phyloP scores from a whole-genome alignment of 1,284 basidiomycete genomes.

The Exobasidium cylindrosporum region DNA sequence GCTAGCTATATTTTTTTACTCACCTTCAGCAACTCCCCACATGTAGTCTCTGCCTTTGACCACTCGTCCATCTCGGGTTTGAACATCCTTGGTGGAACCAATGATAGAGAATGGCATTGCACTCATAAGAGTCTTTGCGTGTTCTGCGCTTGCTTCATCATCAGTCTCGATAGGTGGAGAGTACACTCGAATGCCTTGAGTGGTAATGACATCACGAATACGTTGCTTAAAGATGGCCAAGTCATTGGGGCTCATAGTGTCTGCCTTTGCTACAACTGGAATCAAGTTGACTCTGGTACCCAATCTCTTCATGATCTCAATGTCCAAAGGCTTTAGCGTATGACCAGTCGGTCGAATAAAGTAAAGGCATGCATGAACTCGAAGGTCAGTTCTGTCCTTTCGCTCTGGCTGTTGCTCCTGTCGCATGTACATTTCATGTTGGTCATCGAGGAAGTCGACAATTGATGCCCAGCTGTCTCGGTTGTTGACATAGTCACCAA shows the following conservation, averaged over 20 bases:
- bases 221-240: conserved; percentile 84
- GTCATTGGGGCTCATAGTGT: conserved; percentile 91
- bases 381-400: conserved; percentile 84
- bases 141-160: conserved; percentile 82
- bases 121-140: conserved; percentile 73
- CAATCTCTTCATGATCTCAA: conserved; percentile 98
- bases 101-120: conserved; percentile 99
- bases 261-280: conserved; percentile 94
- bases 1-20: conserved; percentile 5
- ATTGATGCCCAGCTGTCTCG: conserved; percentile 97
- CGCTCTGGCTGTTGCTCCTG: conserved; percentile 98
- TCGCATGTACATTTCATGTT: conserved; percentile 98
- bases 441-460: conserved; percentile 98
- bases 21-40: conserved; percentile 93
- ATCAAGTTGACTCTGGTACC: conserved; percentile 94
- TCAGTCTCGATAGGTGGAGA: conserved; percentile 87
- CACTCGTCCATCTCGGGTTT: conserved; percentile 80
- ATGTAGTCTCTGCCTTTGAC: conserved; percentile 98
- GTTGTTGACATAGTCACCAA: conserved; percentile 99
- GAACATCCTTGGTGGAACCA: conserved; percentile 90
- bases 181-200: conserved; percentile 93
- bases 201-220: conserved; percentile 82
- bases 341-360: conserved; percentile 96
- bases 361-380: conserved; percentile 96
- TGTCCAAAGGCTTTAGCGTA: conserved; percentile 96